Percentiles rank a stretch among this genome's conserved stretches.
These are phyloP conservation scores for Pseudophaeomoniella oleicola DNA, from an alignment of 2,329 filamentous ascomycete genomes.

Conservation along the genomic window DNA sequence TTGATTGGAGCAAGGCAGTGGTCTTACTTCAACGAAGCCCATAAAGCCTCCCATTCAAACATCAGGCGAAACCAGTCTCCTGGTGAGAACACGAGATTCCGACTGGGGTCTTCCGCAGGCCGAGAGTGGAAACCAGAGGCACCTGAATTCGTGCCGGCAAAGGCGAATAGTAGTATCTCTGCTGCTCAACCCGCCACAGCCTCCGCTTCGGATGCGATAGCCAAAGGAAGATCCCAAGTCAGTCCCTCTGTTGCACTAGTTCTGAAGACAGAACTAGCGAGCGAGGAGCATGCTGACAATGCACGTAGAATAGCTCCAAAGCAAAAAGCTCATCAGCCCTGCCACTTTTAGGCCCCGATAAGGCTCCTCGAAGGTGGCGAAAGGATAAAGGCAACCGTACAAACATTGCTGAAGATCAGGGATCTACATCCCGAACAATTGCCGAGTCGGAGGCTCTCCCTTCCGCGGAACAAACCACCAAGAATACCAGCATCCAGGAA, in stretches of 20 bases:
- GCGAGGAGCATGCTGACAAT: too few relatives aligned
- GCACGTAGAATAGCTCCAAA: not conserved
- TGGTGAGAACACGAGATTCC: not conserved
- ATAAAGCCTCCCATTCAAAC: not conserved
- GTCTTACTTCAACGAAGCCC: too few relatives aligned
- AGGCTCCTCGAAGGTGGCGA: not conserved
- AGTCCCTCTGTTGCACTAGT: not conserved
- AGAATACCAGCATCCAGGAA: not conserved
- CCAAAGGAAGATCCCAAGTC: not conserved
- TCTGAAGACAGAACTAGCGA: too few relatives aligned
- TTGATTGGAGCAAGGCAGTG: too few relatives aligned
- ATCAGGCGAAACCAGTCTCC: not conserved
- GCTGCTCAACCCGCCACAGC: too few relatives aligned
- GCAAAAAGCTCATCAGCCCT: not conserved
- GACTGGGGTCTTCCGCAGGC: not conserved
- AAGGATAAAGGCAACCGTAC: not conserved
- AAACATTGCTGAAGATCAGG: not conserved
- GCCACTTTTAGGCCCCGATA: not conserved
- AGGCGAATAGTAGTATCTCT: not conserved
- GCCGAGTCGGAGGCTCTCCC: too few relatives aligned
- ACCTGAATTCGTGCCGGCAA: not conserved
- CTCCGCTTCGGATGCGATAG: not conserved
- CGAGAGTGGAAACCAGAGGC: not conserved
- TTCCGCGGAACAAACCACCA: not conserved
- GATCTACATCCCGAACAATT: too few relatives aligned